These are phyloP conservation scores for Ambispora gerdemannii DNA, from an alignment of 192 early-diverging fungal genomes.

Conservation along the genomic window DNA sequence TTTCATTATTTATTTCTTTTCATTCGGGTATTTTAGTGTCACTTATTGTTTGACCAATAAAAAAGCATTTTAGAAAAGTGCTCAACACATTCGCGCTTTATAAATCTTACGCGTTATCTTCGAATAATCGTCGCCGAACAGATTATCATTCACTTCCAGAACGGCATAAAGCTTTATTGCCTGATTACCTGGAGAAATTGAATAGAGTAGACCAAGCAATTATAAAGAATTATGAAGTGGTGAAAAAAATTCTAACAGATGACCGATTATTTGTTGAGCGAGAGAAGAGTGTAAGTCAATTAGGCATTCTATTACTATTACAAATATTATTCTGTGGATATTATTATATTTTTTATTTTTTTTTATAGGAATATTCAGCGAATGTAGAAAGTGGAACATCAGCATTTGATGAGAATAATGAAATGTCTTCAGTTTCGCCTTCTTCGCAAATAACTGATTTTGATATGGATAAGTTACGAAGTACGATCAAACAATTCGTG, in stretches of 20 bases:
- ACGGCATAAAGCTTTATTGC: conserved; percentile 57
- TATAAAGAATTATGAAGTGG: conserved; percentile 53
- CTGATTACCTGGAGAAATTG: conserved; percentile 61
- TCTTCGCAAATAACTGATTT: conserved; percentile 50
- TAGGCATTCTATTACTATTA: conserved; percentile 31
- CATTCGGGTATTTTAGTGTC: background rate
- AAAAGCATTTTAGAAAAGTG: conserved; percentile 53
- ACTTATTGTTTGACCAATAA: no score
- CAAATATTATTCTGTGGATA: conserved; percentile 30
- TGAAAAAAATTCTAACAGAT: conserved; percentile 52
- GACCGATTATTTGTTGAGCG: conserved; percentile 45
- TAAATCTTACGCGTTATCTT: conserved; percentile 55
- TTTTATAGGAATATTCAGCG: background rate
- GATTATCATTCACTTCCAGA: conserved; percentile 60
- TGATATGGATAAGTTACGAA: conserved; percentile 88
- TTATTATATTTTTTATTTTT: background rate
- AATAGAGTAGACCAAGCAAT: conserved; percentile 58
- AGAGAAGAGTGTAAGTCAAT: conserved; percentile 18
- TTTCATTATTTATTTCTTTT: background rate
- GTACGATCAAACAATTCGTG: conserved; percentile 90
- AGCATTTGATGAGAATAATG: background rate
- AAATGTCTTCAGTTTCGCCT: no score
- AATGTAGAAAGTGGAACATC: no score
- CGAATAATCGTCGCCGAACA: conserved; percentile 58
- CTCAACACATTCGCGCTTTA: conserved; percentile 61